Conservation (phyloP, 2,329 filamentous ascomycete genomes). For the Clarireedia monteithiana region DNA sequence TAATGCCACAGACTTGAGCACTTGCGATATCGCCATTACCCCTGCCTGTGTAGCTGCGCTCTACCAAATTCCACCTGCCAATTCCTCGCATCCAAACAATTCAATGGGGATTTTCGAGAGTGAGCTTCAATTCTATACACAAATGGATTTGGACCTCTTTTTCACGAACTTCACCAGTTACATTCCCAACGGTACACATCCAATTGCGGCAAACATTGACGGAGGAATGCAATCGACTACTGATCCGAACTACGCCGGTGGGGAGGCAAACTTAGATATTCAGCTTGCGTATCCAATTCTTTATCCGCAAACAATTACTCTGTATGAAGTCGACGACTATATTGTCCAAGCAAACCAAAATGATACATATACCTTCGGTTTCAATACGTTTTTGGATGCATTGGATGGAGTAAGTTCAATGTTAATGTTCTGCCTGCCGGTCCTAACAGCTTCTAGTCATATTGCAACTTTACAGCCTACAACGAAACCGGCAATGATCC, state of each 20-base stretch:
- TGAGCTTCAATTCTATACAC: slow-evolving; percentile 31
- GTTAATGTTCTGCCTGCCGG: slow-evolving; percentile 6
- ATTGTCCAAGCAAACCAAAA: slow-evolving; percentile 13
- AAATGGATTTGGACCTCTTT: slow-evolving; percentile 31
- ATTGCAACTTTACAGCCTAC: slow-evolving; percentile 35
- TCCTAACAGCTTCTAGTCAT: slow-evolving; percentile 22
- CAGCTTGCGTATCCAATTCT: slow-evolving; percentile 30
- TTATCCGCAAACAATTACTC: slow-evolving; percentile 32
- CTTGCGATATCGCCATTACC: slow-evolving; percentile 20
- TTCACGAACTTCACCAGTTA: slow-evolving; percentile 23
- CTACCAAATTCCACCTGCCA: slow-evolving; percentile 29
- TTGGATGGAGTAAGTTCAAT: slow-evolving; percentile 31
- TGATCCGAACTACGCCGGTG: slow-evolving; percentile 22
- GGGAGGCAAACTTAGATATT: slow-evolving; percentile 32
- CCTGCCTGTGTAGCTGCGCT: slow-evolving; percentile 25
- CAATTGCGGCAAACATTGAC: slow-evolving; percentile 29
- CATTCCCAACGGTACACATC: slow-evolving; percentile 28
- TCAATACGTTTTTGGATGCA: slow-evolving; percentile 41
- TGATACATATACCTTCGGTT: slow-evolving; percentile 30
- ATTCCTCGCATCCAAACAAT: slow-evolving; percentile 21
- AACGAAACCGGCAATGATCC: slow-evolving; percentile 33
- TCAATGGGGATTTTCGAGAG: slow-evolving; percentile 33
- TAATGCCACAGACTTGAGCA: slow-evolving; percentile 38
- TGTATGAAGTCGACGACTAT: slow-evolving; percentile 36
- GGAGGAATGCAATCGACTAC: slow-evolving; percentile 30